Conservation (phyloP, 148 eudicot species). For the Nepenthes mirabilis region DNA sequence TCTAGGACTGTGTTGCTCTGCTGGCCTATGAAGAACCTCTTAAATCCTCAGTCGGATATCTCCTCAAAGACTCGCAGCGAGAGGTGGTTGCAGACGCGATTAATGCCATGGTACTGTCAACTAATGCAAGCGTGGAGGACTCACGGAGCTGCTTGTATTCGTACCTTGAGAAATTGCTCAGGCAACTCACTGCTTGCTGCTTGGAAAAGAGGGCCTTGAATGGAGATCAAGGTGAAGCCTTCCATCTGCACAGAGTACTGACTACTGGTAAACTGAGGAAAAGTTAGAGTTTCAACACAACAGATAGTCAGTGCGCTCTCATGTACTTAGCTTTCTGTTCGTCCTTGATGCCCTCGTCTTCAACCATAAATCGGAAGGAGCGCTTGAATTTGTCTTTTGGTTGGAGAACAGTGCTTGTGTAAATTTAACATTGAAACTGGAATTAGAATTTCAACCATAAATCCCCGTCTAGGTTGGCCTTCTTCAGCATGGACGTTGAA, state of each 20-base stretch:
- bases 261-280: slow-evolving; percentile 26
- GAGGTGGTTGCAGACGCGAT: slow-evolving; percentile 85
- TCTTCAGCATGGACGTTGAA: too few species aligned
- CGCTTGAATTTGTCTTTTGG: too few species aligned
- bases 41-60: slow-evolving; percentile 69
- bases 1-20: slow-evolving; percentile 78
- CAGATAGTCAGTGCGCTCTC: too few species aligned
- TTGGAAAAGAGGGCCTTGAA: slow-evolving; percentile 64
- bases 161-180: slow-evolving; percentile 59
- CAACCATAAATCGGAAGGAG: too few species aligned
- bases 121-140: slow-evolving; percentile 48
- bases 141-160: slow-evolving; percentile 49
- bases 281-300: slow-evolving; percentile 5
- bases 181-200: slow-evolving; percentile 73
- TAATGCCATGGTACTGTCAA: slow-evolving; percentile 64
- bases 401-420: too few species aligned
- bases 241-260: slow-evolving; percentile 45
- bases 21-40: slow-evolving; percentile 78
- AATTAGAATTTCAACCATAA: too few species aligned
- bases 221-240: slow-evolving; percentile 89
- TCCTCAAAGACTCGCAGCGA: slow-evolving; percentile 61
- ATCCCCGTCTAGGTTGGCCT: too few species aligned
- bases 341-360: too few species aligned
- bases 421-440: too few species aligned
- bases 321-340: too few species aligned